These are phyloP conservation scores for Myochromella boudieri DNA, from an alignment of 768 basidiomycete species.

Conservation along the genomic window DNA sequence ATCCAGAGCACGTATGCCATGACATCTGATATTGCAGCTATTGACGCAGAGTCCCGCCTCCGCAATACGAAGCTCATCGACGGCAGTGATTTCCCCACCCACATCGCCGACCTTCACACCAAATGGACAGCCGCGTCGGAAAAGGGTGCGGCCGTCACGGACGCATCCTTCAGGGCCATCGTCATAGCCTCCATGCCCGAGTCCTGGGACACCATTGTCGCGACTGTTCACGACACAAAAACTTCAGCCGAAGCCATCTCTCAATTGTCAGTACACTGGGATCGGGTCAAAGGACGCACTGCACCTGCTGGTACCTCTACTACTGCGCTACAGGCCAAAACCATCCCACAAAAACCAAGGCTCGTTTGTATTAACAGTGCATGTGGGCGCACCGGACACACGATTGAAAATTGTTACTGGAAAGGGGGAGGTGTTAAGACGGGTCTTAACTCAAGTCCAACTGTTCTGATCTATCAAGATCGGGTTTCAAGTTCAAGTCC, in stretches of 20 bases:
- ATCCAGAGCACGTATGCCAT: neutral
- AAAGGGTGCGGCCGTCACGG: neutral
- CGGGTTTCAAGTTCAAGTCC: no score
- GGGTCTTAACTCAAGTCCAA: no score
- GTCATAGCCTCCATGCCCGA: neutral
- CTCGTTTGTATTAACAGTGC: slow-evolving; percentile 4
- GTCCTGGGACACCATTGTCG: neutral
- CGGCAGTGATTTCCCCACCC: neutral
- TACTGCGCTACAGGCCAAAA: neutral
- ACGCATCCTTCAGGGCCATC: neutral
- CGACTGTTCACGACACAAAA: neutral
- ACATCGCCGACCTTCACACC: neutral
- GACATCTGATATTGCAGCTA: neutral
- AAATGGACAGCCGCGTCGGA: neutral
- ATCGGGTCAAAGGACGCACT: neutral
- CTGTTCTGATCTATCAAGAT: no score
- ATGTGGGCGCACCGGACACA: slow-evolving; percentile 3
- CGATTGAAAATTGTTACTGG: slow-evolving; percentile 8
- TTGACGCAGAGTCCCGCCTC: neutral
- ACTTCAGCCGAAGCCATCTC: neutral
- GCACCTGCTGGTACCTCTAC: neutral
- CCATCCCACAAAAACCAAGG: neutral
- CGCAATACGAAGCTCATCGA: neutral
- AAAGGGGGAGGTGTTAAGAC: no score
- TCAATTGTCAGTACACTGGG: neutral